These are phyloP conservation scores for Diaporthe citri DNA, from an alignment of 2,329 filamentous ascomycete species.

Conservation along the genomic window DNA sequence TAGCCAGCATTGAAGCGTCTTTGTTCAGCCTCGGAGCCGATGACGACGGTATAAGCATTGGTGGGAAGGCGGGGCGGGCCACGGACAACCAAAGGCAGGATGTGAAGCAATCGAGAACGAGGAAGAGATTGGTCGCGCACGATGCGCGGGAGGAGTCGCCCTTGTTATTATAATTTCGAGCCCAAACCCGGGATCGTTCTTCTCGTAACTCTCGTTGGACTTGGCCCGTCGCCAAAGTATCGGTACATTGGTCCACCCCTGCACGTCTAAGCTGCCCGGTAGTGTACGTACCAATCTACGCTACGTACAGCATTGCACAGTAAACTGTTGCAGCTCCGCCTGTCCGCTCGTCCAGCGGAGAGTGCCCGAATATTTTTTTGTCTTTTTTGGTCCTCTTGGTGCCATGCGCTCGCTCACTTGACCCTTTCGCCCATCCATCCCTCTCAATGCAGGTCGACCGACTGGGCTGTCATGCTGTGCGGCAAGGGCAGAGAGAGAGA, in stretches of 20 bases:
- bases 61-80: background rate
- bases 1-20: constrained; percentile 31
- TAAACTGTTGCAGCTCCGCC: constrained; percentile 16
- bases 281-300: constrained; percentile 2
- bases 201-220: constrained; percentile 16
- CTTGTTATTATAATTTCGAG: constrained; percentile 31
- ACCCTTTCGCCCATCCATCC: background rate
- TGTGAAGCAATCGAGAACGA: constrained; percentile 17
- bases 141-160: constrained; percentile 21
- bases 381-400: constrained; percentile 9
- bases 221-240: constrained; percentile 24
- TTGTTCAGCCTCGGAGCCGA: constrained; percentile 27
- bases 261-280: background rate
- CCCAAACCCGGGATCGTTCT: constrained; percentile 9
- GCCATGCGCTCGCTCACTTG: constrained; percentile 27
- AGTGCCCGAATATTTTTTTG: background rate
- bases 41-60: constrained; percentile 23
- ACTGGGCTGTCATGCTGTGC: constrained; percentile 10
- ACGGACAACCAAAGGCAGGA: background rate
- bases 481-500: background rate
- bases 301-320: background rate
- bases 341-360: constrained; percentile 17
- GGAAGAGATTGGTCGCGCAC: background rate
- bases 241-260: constrained; percentile 18
- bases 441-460: constrained; percentile 11